phyloP scores from a whole-genome alignment of 1,284 basidiomycete species.

The Moesziomyces aphidis region DNA sequence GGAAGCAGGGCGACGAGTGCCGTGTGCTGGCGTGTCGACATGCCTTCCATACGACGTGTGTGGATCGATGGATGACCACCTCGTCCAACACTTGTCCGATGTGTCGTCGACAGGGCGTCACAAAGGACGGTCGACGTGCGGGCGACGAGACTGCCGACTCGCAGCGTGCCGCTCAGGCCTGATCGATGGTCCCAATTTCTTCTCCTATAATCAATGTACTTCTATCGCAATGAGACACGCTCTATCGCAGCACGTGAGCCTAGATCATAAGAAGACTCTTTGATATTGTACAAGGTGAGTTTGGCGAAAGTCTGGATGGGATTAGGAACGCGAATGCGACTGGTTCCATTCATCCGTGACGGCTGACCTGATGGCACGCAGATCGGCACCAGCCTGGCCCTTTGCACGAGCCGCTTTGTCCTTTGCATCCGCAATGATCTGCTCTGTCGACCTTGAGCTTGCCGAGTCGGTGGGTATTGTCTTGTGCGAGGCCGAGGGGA shows the following conservation, averaged over 20 bases:
- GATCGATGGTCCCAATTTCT: constrained; percentile 4
- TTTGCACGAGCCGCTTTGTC: constrained; percentile 18
- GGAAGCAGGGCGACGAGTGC: constrained; percentile 59
- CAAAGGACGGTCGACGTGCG: constrained; percentile 40
- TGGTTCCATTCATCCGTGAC: constrained; percentile 42
- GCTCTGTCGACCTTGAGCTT: constrained; percentile 8
- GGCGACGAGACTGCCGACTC: constrained; percentile 48
- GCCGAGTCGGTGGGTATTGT: not conserved
- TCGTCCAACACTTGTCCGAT: constrained; percentile 62
- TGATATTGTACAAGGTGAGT: not conserved
- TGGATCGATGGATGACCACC: constrained; percentile 57
- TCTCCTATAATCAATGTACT: constrained; percentile 22
- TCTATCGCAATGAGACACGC: constrained; percentile 9
- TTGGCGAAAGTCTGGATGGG: too few species aligned
- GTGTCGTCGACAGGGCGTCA: constrained; percentile 52
- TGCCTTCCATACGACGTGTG: constrained; percentile 59
- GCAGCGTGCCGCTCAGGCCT: constrained; percentile 33
- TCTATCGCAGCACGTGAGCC: not conserved
- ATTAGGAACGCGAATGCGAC: constrained; percentile 10
- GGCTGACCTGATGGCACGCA: constrained; percentile 25
- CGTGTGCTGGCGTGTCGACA: constrained; percentile 59
- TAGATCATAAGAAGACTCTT: not conserved
- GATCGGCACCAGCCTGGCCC: constrained; percentile 23
- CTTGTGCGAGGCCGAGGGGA: constrained; percentile 32
- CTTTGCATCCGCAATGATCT: constrained; percentile 27